These are phyloP conservation scores for Penicillium chermesinum DNA, from an alignment of 495 filamentous ascomycete species.

Conservation along the genomic window DNA sequence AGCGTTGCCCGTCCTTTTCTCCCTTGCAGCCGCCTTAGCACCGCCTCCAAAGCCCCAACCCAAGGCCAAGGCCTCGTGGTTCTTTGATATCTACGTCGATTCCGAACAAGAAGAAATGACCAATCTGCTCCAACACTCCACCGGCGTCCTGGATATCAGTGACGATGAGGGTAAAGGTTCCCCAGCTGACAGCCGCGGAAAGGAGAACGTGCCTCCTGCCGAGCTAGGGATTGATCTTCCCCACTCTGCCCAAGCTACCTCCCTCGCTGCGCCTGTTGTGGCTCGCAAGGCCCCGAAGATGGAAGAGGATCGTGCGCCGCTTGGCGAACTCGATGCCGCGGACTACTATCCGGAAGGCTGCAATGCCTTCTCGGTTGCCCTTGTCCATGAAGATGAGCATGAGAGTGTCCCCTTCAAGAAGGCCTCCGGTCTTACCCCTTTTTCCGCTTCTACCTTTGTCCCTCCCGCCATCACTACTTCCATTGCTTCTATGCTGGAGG, in stretches of 20 bases:
- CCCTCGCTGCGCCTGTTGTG: conserved; percentile 15
- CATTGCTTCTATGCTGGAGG: conserved; percentile 31
- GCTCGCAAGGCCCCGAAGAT: conserved; percentile 34
- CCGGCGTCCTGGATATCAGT: conserved; percentile 76
- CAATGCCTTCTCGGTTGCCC: conserved; percentile 54
- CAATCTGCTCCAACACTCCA: conserved; percentile 86
- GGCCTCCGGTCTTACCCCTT: conserved; percentile 6
- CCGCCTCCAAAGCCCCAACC: conserved; percentile 26
- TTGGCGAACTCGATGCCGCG: conserved; percentile 63
- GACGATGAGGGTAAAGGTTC: conserved; percentile 46
- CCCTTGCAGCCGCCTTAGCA: conserved; percentile 69
- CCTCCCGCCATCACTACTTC: conserved; percentile 15
- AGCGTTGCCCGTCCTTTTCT: conserved; percentile 57
- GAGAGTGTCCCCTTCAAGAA: conserved; percentile 21
- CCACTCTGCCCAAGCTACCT: conserved; percentile 23
- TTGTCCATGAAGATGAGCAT: conserved; percentile 55
- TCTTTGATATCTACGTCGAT: conserved; percentile 94
- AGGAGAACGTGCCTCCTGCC: conserved; percentile 78
- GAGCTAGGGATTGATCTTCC: conserved; percentile 33
- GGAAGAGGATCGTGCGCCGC: conserved; percentile 58
- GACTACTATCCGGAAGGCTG: conserved; percentile 70
- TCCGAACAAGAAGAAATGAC: conserved; percentile 80
- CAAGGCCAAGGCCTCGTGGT: conserved; percentile 64
- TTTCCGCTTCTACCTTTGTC: conserved; percentile 4
- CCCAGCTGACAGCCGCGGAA: conserved; percentile 55